Base-by-base conservation (phyloP, 208 protist species). In the Wallacemonas sp. region DNA sequence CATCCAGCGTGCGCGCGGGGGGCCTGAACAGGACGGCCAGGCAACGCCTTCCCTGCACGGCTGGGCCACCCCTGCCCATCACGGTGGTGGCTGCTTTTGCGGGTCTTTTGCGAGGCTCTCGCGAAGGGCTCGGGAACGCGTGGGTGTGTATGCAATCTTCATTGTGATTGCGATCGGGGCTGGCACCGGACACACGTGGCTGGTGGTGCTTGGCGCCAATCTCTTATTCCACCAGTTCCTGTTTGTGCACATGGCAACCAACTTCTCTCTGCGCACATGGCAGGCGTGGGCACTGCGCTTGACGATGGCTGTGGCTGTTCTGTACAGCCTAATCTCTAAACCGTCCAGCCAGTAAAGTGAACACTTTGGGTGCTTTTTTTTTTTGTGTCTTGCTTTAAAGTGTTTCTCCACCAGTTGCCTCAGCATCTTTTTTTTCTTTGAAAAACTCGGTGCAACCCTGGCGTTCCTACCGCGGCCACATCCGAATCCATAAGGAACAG, bases 221-320 rank as follows among this genome's bases (percentile, higher is more conserved):
- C 52, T 89, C n/a, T 38, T 81, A 41, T 45, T 84, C 20, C 83
- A 89, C 66, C 46, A 67, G 29, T 70, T 82, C 25, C 59, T 89
- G 2, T 83, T 73, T 59, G 16, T 22, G n/a, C 57, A 72, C 29
- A 29, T 81, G 38, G 45, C 62, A 22, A 75, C 52, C 2, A 85
- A 89, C 57, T 65, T 49, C 11, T 77, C 74, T 16, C 23, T 77
- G n/a, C 67, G 65, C 26, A 39, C 42, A 31, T 74, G 70, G 67
- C 71, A 74, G 57, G 61, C 70, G 8, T 70, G 61, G 28, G 62
- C 38, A 0, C 14, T 89, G 67, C 79, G 79, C 20, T 25, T 72
- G 25, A 57, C 69, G 10, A 57, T 89, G 22, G 50, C 55, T 0
- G 57, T 67, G 20, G 76, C 67, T 7, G 77, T 77, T 8, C n/a